Percentiles rank a stretch among this genome's conserved stretches.
Evolutionary conservation across 106 monocot species (phyloP).

Genomic region (Apostasia ramifera): DNA sequence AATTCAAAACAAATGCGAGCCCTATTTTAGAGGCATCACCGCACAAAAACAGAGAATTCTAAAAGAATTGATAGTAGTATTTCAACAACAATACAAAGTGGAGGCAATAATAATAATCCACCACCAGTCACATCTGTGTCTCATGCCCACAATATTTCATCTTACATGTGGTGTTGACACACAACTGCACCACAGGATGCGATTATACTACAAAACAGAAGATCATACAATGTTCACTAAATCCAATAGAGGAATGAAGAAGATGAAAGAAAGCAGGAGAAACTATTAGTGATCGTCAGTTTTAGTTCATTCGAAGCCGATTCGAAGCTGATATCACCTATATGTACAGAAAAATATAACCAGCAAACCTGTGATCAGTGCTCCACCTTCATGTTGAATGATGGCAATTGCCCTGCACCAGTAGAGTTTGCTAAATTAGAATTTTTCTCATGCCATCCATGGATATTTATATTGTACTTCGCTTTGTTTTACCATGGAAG

Average conservation of each 20-base stretch:
- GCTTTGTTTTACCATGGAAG: slow-evolving; percentile 21
- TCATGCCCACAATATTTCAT: not conserved
- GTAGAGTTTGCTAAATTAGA: not conserved
- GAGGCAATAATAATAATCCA: not conserved
- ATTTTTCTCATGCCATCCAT: not conserved
- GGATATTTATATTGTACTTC: not conserved
- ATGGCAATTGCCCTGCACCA: slow-evolving; percentile 25
- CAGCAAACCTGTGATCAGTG: slow-evolving; percentile 10
- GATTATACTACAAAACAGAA: not conserved
- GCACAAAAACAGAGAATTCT: not conserved
- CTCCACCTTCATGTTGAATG: slow-evolving; percentile 39
- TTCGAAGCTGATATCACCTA: not conserved
- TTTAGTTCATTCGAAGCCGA: not conserved
- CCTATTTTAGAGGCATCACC: no score
- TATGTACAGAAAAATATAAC: slow-evolving; percentile 8
- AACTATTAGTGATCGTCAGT: not conserved
- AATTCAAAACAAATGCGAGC: no score
- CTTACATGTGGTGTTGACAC: slow-evolving; percentile 1
- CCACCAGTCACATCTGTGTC: not conserved
- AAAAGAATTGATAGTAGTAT: not conserved
- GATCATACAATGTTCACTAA: not conserved
- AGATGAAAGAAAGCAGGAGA: not conserved
- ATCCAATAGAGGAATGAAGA: not conserved
- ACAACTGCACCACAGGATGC: not conserved
- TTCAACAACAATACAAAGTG: slow-evolving; percentile 1